A percentile compares a stretch with the other conserved stretches of the same genome.
These are phyloP conservation scores for Sporobolomyces pararoseus DNA, from an alignment of 768 basidiomycete genomes.

Conservation along the genomic window DNA sequence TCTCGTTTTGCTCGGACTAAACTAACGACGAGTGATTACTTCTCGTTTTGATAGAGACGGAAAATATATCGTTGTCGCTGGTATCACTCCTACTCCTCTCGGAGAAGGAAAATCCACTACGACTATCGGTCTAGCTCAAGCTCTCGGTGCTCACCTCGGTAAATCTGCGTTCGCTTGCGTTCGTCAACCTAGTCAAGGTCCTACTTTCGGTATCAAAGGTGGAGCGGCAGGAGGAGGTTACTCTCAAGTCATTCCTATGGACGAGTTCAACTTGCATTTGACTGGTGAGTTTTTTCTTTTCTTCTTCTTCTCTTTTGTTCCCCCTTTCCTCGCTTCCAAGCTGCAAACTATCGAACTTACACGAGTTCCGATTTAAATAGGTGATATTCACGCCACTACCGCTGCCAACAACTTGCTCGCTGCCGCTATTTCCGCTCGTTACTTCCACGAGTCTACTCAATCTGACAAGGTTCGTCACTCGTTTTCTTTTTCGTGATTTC, in stretches of 20 bases:
- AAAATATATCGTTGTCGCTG: conserved; percentile 94
- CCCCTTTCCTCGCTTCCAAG: no score
- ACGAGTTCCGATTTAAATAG: no score
- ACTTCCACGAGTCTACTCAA: conserved; percentile 95
- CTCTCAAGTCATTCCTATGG: conserved; percentile 99
- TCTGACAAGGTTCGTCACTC: conserved; percentile 67
- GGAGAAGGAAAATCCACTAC: conserved; percentile 99
- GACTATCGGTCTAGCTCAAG: conserved; percentile 93
- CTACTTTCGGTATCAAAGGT: conserved; percentile 98
- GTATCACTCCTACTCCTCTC: conserved; percentile 53
- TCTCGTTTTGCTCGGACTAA: no score
- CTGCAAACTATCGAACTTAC: no score
- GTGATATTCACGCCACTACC: conserved; percentile 95
- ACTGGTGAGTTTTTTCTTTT: conserved; percentile 52
- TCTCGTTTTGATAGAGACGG: conserved; percentile 51
- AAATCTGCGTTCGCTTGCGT: conserved; percentile 94
- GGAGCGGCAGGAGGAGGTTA: conserved; percentile 98
- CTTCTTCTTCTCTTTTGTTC: neutral
- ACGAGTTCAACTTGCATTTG: conserved; percentile 96
- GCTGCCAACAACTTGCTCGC: conserved; percentile 96
- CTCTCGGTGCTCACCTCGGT: conserved; percentile 86
- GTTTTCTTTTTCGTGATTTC: neutral
- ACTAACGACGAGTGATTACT: neutral
- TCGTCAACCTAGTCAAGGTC: conserved; percentile 95
- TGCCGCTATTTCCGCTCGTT: conserved; percentile 91